phyloP scores from a whole-genome alignment of 2,329 filamentous ascomycete species.

The Beauveria brongniartii region DNA sequence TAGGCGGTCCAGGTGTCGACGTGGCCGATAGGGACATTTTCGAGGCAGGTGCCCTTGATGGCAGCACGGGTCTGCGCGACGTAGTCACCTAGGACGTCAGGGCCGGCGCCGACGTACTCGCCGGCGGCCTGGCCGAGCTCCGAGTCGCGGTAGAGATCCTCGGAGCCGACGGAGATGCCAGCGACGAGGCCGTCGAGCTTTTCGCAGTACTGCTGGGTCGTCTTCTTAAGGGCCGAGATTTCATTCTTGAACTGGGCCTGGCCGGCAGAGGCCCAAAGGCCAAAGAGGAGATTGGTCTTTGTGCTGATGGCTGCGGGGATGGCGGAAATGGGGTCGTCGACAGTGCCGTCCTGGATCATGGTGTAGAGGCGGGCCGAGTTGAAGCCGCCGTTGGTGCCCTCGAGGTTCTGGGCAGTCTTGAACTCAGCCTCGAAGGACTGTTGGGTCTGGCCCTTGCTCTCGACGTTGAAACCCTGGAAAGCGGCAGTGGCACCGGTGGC shows the following conservation, averaged over 20 bases:
- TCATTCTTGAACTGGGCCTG: slow-evolving; percentile 60
- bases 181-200: slow-evolving; percentile 59
- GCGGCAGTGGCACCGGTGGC: slow-evolving; percentile 28
- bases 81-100: slow-evolving; percentile 57
- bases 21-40: slow-evolving; percentile 60
- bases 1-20: slow-evolving; percentile 85
- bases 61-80: slow-evolving; percentile 59
- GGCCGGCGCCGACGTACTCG: slow-evolving; percentile 54
- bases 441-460: slow-evolving; percentile 51
- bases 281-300: slow-evolving; percentile 70
- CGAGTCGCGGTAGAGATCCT: slow-evolving; percentile 78
- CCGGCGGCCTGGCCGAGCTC: slow-evolving; percentile 57
- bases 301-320: slow-evolving; percentile 79
- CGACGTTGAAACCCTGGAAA: slow-evolving; percentile 66
- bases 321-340: slow-evolving; percentile 57
- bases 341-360: slow-evolving; percentile 61
- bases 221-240: slow-evolving; percentile 59
- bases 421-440: slow-evolving; percentile 64
- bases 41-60: slow-evolving; percentile 54
- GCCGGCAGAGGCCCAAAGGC: slow-evolving; percentile 73
- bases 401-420: slow-evolving; percentile 54
- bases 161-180: slow-evolving; percentile 78
- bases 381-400: slow-evolving; percentile 54
- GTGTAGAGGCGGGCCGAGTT: slow-evolving; percentile 68
- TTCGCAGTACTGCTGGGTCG: slow-evolving; percentile 60